Evolutionary conservation across 2,329 filamentous ascomycete genomes (phyloP), one percentile per base, ranked within the genome.

Genomic region (Simplicillium aogashimaense): DNA sequence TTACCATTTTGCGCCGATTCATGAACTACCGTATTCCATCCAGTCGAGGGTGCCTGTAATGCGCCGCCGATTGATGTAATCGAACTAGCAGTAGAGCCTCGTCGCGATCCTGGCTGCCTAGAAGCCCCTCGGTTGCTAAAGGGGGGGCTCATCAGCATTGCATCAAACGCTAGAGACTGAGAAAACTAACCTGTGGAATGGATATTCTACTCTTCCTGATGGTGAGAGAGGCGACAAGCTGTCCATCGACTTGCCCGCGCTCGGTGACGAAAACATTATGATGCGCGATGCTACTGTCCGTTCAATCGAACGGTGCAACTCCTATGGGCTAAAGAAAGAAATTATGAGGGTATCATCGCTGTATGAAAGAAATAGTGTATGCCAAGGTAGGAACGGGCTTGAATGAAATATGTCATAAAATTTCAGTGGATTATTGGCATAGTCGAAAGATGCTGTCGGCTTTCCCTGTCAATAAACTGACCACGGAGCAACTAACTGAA

Each of bases 21-120:
- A 29, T 70, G 60, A 12, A 77, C 60, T 13, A 81, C 72, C 44
- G 72, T 63, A 44, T 69, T 65, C 67, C 74, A 69, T 59, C 59
- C 70, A 51, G 54, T 67, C 2, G 74, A 65, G n/a, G 77, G 74
- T 8, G 76, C 79, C 55, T 95, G 87, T 44, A 94, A 66, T 29
- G 78, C 74, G n/a, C 87, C 87, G 45, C 88, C 88, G 56, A 94
- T 79, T 28, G 89, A 95, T 56, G 82, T 79, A 50, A 90, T 78
- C 16, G 90, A 95, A 67, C 88, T 94, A 35, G 89, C 82, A 18
- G 81, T 85, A 40, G 92, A 97, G 46, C 79, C 84, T 60, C 88
- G 76, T 56, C 89, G 72, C 36, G 75, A 69, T 12, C 56, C 54
- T 11, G 64, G 54, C 51, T 31, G 20, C 20, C 20, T 25, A 25